Evolutionary conservation across 345 rosid genomes (phyloP), one percentile per base, ranked within the genome.

Genomic region (Murraya paniculata): DNA sequence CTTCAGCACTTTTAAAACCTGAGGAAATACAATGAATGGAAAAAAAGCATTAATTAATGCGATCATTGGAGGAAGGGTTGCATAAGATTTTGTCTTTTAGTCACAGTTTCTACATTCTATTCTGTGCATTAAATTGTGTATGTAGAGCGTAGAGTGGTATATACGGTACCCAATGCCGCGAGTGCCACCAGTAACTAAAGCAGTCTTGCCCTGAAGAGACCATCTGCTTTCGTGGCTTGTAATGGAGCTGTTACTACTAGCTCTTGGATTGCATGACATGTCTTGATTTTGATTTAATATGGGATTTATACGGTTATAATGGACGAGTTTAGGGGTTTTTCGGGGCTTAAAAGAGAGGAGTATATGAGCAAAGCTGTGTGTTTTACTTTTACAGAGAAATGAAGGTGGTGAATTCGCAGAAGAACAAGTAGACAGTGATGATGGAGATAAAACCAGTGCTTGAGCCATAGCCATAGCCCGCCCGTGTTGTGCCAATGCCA

Each of bases 171-270:
- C 94, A 9, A 92, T 89, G 1, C 97, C 94, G 10, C 93, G 87
- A 72, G 92, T 92, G 10, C 97, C 94, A 28, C 92, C 93, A 22
- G 89, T 88, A 73, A 85, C 91, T 41, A 90, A 88, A 69, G 93
- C 90, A 13, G 88, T 82, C 85, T 35, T 79, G 30, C 87, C 90
- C 0, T 67, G 70, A 65, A 89, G 93, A 81, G 90, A 86, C 95
- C 93, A 89, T 81, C 86, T 79, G 35, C 72, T 73, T 31, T 62
- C 36, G 67, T 48, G 24, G 53, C 35, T 53, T 27, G 21, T n/a
- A 70, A 22, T 30, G 25, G 36, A 14, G 66, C 67, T 31, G 73
- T 1, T 18, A 27, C 36, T 27, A 11, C 65, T 4, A 74, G 8
- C 50, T 45, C 50, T 50, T 14, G 19, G 36, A 66, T 36, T 24